Conservation (phyloP, 768 basidiomycete species). For the Trametes villosa region DNA sequence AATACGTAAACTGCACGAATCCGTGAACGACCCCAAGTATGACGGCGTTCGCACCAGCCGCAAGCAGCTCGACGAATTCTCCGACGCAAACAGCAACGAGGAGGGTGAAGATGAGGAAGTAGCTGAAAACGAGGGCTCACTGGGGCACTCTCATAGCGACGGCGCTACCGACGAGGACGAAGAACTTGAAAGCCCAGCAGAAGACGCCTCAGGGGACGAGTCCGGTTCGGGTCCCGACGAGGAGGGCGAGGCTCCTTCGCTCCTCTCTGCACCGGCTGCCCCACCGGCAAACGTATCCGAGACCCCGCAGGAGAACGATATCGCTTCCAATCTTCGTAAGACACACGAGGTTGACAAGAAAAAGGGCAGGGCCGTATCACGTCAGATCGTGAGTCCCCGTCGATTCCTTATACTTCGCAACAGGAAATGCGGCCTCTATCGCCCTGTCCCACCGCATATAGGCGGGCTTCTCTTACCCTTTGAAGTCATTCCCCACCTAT, state of each 20-base stretch:
- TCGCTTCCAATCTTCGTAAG: slow-evolving; percentile 57
- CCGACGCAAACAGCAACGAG: slow-evolving; percentile 27
- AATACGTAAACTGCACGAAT: slow-evolving; percentile 66
- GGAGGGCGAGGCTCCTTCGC: slow-evolving; percentile 24
- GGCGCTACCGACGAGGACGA: slow-evolving; percentile 25
- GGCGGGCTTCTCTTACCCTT: too few species aligned
- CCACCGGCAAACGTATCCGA: slow-evolving; percentile 1
- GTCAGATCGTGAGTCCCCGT: slow-evolving; percentile 67
- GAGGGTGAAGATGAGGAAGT: slow-evolving; percentile 30
- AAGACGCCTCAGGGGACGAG: slow-evolving; percentile 18
- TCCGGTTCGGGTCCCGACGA: slow-evolving; percentile 19
- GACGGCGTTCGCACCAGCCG: slow-evolving; percentile 68
- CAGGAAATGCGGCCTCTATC: too few species aligned
- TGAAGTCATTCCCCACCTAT: too few species aligned
- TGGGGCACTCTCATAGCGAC: not conserved
- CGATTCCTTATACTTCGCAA: too few species aligned
- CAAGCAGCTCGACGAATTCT: slow-evolving; percentile 54
- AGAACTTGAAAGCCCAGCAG: slow-evolving; percentile 15
- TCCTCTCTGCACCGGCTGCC: not conserved
- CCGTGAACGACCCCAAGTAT: slow-evolving; percentile 79
- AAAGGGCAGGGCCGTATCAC: slow-evolving; percentile 85
- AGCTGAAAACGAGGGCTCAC: slow-evolving; percentile 15
- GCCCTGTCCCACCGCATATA: too few species aligned
- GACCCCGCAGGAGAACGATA: slow-evolving; percentile 41
- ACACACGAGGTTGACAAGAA: slow-evolving; percentile 69